Conservation (phyloP, 1,284 basidiomycete species). For the Marasmius fiardii region DNA sequence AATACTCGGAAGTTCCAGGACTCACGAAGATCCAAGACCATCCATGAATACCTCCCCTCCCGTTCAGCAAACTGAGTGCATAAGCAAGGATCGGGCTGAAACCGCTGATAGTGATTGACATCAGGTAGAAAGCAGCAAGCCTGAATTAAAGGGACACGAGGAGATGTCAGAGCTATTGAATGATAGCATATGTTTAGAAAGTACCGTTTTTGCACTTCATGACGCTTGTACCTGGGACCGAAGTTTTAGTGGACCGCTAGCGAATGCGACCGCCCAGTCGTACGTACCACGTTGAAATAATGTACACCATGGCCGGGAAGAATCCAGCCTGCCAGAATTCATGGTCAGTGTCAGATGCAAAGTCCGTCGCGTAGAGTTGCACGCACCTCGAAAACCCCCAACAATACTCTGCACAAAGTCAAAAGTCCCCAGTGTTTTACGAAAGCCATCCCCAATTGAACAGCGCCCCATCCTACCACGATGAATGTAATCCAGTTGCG, state of each 20-base stretch:
- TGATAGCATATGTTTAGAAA: background rate
- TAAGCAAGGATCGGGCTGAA: constrained; percentile 16
- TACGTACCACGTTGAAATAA: constrained; percentile 17
- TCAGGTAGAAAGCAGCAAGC: constrained; percentile 14
- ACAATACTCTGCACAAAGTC: constrained; percentile 19
- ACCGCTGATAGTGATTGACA: constrained; percentile 13
- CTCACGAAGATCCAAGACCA: constrained; percentile 15
- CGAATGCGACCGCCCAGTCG: constrained; percentile 1
- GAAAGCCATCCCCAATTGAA: constrained; percentile 25
- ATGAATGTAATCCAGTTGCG: constrained; percentile 37
- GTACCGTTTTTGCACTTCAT: constrained; percentile 14
- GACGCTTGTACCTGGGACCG: constrained; percentile 13
- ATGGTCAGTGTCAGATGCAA: background rate
- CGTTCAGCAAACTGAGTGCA: constrained; percentile 10
- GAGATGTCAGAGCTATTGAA: background rate
- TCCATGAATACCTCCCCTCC: constrained; percentile 5
- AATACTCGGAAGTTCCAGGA: background rate
- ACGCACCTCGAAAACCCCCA: constrained; percentile 25
- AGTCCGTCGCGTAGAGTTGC: background rate
- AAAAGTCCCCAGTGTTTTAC: constrained; percentile 22
- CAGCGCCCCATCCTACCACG: constrained; percentile 35
- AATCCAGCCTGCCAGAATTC: constrained; percentile 9
- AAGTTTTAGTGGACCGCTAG: background rate
- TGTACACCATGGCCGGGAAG: constrained; percentile 16
- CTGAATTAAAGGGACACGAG: constrained; percentile 3